Evolutionary conservation across 352 stramenopile genomes (phyloP), one percentile per base, ranked within the genome.

Genomic region (Halophytophthora batemanensis): DNA sequence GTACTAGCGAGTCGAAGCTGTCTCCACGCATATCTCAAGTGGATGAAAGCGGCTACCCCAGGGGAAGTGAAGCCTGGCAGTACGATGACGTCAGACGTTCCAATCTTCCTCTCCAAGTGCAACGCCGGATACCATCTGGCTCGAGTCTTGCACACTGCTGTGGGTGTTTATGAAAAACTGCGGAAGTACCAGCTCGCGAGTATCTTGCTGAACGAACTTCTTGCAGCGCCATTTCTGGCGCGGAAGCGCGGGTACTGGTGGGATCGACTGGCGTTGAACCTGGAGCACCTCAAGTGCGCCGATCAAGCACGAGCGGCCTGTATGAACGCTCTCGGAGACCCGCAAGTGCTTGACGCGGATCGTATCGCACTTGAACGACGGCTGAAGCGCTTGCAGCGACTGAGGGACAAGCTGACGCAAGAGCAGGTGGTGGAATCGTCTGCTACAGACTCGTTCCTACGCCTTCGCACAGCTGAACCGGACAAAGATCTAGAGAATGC

Each of bases 171-270:
- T 39, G 84, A 94, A 35, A 91, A 90, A 61, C 75, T 78, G 40
- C 70, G 79, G 0, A 82, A 80, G 58, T 90, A 94, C 52, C 63
- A 87, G 39, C 66, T 86, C 5, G 79, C 84, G 6, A 69, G 75
- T 1, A 53, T 83, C 11, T 33, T 94, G 18, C 63, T 94, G 10
- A 81, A 86, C 13, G 76, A 92, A 29, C 36, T 92, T 15, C 54
- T 93, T 8, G 66, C 63, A 1, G 55, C 71, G 1, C 63, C 64
- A 1, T 82, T 88, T 45, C 65, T 90, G 10, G 48, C 69, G 17
- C 65, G 77, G 21, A 90, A 91, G 45, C 75, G 83, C 3, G 79
- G 77, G 0, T 69, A 77, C 31, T 94, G 81, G 84, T 93, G 81
- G 64, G 70, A 87, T 42, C 74, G 82, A 6, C 60, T 94, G 3